Evolutionary conservation across 225 moss, liverwort and hornwort genomes (phyloP), one percentile per base, ranked within the genome.

Genomic region (Takakia lepidozioides): DNA sequence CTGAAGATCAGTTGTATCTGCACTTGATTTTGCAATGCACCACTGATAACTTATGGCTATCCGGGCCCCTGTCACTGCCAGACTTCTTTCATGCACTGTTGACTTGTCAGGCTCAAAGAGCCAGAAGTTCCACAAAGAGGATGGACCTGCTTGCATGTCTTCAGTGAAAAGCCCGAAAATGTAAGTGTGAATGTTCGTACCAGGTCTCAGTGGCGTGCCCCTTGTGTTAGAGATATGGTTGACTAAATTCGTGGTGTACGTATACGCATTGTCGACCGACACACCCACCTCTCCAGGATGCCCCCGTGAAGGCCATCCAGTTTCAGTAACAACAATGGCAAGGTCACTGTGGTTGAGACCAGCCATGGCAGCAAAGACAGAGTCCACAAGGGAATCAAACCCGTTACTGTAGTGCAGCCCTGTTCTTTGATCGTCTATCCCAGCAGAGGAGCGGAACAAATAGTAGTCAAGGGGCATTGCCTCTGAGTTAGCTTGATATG

Each of bases 141-240:
- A 27, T 10, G 75, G 78, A 2, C 92, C 92, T 1, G 72, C 67
- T 47, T 93, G 88, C 8, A 65, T 54, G 43, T 93, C 8, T 40
- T 93, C 92, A 16, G 88, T 83, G 40, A 83, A 93, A n/a, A 93
- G 67, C 1, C 88, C 75, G 42, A 93, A 93, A 2, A 88, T 1
- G 14, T 83, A 88, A 0, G 86, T 88, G 0, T 69, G 83, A 38
- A 86, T 75, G 0, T 72, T 73, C 16, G 75, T 59, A 0, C 79
- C 81, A 0, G 86, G 60, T 41, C 88, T 58, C 51, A 73, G 41
- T 0, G 93, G 93, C 3, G 88, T 93, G 1, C 93, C 93, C 5
- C 43, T 24, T 2, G 75, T 38, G n/a, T n/a, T n/a, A 34, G 85
- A 48, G 43, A 81, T 78, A 38, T 71, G 73, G 47, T 83, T 85